phyloP scores from a whole-genome alignment of 2,329 filamentous ascomycete species.

The Ilyonectria sp. region DNA sequence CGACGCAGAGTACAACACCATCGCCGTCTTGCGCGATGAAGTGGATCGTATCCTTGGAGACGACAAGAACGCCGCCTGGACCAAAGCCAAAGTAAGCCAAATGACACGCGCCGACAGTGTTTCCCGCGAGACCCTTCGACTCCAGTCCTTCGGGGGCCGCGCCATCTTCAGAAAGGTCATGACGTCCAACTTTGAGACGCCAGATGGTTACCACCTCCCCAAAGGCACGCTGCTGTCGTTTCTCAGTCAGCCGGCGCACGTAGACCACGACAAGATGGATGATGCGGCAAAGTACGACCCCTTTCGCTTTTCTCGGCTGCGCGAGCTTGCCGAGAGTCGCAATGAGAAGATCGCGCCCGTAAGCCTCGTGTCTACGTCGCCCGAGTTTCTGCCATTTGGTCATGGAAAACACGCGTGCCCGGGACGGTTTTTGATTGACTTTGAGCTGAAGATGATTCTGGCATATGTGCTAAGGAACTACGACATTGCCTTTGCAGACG shows the following conservation, averaged over 20 bases:
- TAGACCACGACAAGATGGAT: neutral
- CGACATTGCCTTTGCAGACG: constrained; percentile 38
- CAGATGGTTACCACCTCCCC: constrained; percentile 26
- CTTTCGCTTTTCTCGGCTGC: constrained; percentile 46
- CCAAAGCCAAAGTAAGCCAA: constrained; percentile 54
- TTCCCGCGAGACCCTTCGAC: constrained; percentile 59
- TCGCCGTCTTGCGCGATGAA: constrained; percentile 57
- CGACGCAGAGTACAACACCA: constrained; percentile 55
- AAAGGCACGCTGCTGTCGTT: neutral
- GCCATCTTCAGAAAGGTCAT: constrained; percentile 50
- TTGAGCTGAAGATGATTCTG: constrained; percentile 53
- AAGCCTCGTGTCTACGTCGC: constrained; percentile 40
- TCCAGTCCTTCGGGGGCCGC: constrained; percentile 51
- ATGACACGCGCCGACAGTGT: constrained; percentile 60
- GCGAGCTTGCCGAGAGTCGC: constrained; percentile 45
- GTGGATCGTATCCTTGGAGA: constrained; percentile 49
- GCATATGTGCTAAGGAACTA: constrained; percentile 42
- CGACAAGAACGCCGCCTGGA: constrained; percentile 53
- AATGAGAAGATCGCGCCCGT: constrained; percentile 31
- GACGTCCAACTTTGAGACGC: constrained; percentile 48
- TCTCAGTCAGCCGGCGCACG: neutral
- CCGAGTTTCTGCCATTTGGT: constrained; percentile 52
- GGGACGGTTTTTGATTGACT: constrained; percentile 50
- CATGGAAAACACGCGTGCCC: constrained; percentile 55
- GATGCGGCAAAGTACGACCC: neutral